These are phyloP conservation scores for Geranium rotundifolium DNA, from an alignment of 345 rosid genomes.

Conservation along the genomic window DNA sequence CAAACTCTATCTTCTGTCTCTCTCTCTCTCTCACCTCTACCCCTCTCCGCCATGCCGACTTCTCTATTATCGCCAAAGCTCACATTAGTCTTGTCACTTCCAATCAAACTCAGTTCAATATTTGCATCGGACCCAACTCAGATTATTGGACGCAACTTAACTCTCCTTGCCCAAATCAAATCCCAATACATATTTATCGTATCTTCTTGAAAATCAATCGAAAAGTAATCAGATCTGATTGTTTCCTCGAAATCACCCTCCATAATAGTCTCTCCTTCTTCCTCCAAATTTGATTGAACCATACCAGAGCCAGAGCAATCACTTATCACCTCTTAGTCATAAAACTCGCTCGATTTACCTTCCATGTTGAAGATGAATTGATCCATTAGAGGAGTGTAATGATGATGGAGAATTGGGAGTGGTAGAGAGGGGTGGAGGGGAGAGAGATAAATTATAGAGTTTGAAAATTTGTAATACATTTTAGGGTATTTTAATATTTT, in stretches of 20 bases:
- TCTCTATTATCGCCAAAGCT: constrained; percentile 22
- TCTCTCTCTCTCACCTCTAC: too few species aligned
- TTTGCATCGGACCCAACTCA: constrained; percentile 44
- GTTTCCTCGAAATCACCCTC: constrained; percentile 49
- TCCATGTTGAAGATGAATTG: constrained; percentile 15
- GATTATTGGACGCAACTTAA: constrained; percentile 64
- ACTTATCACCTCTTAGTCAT: constrained; percentile 70
- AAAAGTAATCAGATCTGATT: constrained; percentile 72
- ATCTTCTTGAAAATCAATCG: constrained; percentile 40
- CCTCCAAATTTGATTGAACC: constrained; percentile 13
- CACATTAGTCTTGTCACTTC: constrained; percentile 3
- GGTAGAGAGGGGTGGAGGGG: too few species aligned
- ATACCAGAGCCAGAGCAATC: constrained; percentile 20
- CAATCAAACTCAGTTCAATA: constrained; percentile 17
- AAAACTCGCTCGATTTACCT: constrained; percentile 25
- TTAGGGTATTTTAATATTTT: too few species aligned
- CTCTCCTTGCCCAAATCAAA: constrained; percentile 31
- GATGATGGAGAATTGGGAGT: too few species aligned
- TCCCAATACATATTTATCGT: constrained; percentile 16
- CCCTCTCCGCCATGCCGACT: too few species aligned
- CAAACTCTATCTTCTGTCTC: too few species aligned
- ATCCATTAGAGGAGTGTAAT: too few species aligned
- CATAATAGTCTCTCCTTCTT: constrained; percentile 26
- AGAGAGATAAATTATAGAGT: too few species aligned
- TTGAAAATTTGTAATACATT: too few species aligned